Percentiles rank a stretch among this genome's conserved stretches.
Conservation (phyloP, 2,329 filamentous ascomycete species). For the Aspergillus niger region DNA sequence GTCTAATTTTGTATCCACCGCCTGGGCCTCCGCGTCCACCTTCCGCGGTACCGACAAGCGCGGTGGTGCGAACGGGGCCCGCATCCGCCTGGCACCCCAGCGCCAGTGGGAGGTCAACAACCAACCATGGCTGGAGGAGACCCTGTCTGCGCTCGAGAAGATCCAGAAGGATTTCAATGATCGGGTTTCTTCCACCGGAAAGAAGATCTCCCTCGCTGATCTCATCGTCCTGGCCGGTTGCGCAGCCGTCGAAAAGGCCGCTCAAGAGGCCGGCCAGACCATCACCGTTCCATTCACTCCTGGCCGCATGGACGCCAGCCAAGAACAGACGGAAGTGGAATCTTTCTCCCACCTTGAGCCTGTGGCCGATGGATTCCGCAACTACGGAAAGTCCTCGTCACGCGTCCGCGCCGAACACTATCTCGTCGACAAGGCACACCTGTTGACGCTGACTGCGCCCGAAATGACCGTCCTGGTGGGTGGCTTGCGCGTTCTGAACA, state of each 20-base stretch:
- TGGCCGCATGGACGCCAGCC: conserved; percentile 70
- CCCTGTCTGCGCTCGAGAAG: conserved; percentile 62
- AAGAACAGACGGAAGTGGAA: conserved; percentile 69
- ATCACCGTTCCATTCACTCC: conserved; percentile 70
- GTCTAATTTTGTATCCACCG: conserved; percentile 64
- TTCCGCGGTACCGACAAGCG: conserved; percentile 79
- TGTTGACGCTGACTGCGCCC: conserved; percentile 69
- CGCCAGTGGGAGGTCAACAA: conserved; percentile 75
- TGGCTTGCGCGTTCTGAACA: conserved; percentile 68
- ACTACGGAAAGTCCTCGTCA: conserved; percentile 66
- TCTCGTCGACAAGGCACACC: conserved; percentile 70
- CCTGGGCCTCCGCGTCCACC: conserved; percentile 70
- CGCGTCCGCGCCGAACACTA: conserved; percentile 68
- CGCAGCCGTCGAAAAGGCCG: conserved; percentile 72
- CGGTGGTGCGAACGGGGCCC: conserved; percentile 77
- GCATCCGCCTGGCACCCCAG: conserved; percentile 73
- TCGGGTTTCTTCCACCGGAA: conserved; percentile 48
- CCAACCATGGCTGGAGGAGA: conserved; percentile 64
- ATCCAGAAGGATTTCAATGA: conserved; percentile 69
- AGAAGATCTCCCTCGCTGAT: conserved; percentile 77
- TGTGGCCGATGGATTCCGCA: conserved; percentile 74
- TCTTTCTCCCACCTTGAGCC: conserved; percentile 70
- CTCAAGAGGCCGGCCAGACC: conserved; percentile 41
- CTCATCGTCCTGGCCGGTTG: conserved; percentile 73
- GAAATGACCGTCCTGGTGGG: conserved; percentile 72